Evolutionary conservation across 1,139 yeast genomes (phyloP).

Genomic region (Blastobotrys illinoisensis): DNA sequence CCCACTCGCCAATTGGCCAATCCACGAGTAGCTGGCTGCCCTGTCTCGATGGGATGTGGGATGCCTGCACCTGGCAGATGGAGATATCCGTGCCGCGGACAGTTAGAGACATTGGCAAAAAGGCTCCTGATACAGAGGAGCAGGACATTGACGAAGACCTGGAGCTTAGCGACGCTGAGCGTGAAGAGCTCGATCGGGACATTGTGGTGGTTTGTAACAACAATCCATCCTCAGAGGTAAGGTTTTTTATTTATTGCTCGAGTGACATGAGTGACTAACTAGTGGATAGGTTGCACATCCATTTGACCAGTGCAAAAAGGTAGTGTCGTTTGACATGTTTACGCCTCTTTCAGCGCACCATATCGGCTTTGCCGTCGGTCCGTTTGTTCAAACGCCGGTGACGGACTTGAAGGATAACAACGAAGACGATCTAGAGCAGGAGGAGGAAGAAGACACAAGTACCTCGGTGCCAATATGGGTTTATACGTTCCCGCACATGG

Average conservation of each 20-base stretch:
- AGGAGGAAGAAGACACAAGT: constrained; percentile 35
- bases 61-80: constrained; percentile 87
- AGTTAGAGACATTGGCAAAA: constrained; percentile 54
- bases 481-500: constrained; percentile 53
- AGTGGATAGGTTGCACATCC: constrained; percentile 35
- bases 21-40: constrained; percentile 97
- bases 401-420: constrained; percentile 39
- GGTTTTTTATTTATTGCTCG: not conserved
- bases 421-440: constrained; percentile 34
- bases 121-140: constrained; percentile 19
- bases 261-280: not conserved
- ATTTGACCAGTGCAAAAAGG: constrained; percentile 63
- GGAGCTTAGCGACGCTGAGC: constrained; percentile 32
- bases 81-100: constrained; percentile 80
- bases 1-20: constrained; percentile 69
- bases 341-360: constrained; percentile 92
- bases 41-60: constrained; percentile 85
- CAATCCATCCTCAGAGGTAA: constrained; percentile 45
- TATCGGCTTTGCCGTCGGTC: constrained; percentile 94
- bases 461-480: constrained; percentile 44
- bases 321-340: constrained; percentile 71
- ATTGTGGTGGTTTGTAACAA: constrained; percentile 77
- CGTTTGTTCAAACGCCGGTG: constrained; percentile 59
- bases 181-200: constrained; percentile 47
- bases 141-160: constrained; percentile 35